Percentiles rank a stretch among this genome's conserved stretches.
phyloP scores from a whole-genome alignment of 2,329 filamentous ascomycete genomes.

The Huntiella moniliformis region DNA sequence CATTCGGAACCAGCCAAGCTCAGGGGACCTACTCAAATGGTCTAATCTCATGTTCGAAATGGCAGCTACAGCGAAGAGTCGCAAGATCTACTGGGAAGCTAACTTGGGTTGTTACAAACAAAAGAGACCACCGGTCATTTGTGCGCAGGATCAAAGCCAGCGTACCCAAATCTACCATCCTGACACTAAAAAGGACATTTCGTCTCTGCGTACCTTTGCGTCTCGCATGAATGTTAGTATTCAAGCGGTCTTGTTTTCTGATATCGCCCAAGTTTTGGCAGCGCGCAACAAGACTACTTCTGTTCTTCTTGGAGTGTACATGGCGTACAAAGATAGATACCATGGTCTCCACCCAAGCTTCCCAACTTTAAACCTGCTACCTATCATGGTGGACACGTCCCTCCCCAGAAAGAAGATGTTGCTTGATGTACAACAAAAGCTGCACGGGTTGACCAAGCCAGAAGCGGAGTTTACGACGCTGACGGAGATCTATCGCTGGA shows the following conservation, averaged over 20 bases:
- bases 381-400: conserved; percentile 34
- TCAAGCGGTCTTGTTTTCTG: conserved; percentile 60
- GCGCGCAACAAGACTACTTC: conserved; percentile 1
- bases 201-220: conserved; percentile 20
- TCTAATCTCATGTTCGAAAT: conserved; percentile 13
- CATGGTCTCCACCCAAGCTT: conserved; percentile 29
- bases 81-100: conserved; percentile 23
- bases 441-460: conserved; percentile 2
- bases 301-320: conserved; percentile 61
- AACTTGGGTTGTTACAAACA: conserved; percentile 19
- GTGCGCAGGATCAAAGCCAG: too few relatives aligned
- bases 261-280: conserved; percentile 35
- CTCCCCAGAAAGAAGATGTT: conserved; percentile 10
- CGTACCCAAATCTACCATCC: conserved; percentile 19
- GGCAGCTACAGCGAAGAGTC: conserved; percentile 7
- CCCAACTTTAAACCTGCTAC: conserved; percentile 65
- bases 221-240: conserved; percentile 35
- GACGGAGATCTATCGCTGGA: conserved; percentile 6
- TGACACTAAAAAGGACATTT: conserved; percentile 21
- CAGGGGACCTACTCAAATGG: conserved; percentile 15
- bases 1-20: conserved; percentile 8
- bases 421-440: conserved; percentile 1
- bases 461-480: not conserved
- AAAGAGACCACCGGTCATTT: conserved; percentile 15
- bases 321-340: conserved; percentile 49